These are phyloP conservation scores for Stagonosporopsis chrysanthemi DNA, from an alignment of 2,329 filamentous ascomycete genomes.

Conservation along the genomic window DNA sequence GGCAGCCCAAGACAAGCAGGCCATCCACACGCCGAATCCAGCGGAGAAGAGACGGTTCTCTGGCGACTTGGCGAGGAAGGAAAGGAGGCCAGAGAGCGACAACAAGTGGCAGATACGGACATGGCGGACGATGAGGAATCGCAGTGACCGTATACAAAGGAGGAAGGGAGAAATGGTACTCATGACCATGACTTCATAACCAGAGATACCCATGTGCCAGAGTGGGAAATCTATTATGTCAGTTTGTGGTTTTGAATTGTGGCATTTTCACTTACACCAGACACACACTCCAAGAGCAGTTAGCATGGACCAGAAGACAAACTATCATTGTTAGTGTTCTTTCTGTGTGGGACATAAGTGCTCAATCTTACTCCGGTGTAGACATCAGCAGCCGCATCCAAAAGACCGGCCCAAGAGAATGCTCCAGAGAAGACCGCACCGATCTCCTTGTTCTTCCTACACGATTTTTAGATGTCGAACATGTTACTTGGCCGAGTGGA, in stretches of 20 bases:
- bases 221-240: constrained; percentile 79
- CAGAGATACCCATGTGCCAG: constrained; percentile 99
- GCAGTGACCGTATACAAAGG: constrained; percentile 73
- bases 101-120: constrained; percentile 75
- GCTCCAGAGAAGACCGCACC: constrained; percentile 72
- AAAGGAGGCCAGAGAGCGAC: constrained; percentile 78
- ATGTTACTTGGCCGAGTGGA: constrained; percentile 5
- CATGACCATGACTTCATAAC: constrained; percentile 91
- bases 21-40: constrained; percentile 79
- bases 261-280: constrained; percentile 75
- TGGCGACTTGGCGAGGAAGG: constrained; percentile 78
- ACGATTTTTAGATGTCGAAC: constrained; percentile 29
- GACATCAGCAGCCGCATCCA: constrained; percentile 86
- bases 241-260: constrained; percentile 13
- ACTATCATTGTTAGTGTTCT: constrained; percentile 60
- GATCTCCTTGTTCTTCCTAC: constrained; percentile 77
- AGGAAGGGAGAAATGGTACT: constrained; percentile 81
- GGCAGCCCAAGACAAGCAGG: constrained; percentile 83
- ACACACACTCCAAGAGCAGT: constrained; percentile 88
- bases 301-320: constrained; percentile 93
- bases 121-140: constrained; percentile 72
- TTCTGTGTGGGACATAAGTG: background rate
- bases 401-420: constrained; percentile 75
- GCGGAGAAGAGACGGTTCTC: constrained; percentile 80
- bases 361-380: constrained; percentile 79